phyloP scores from a whole-genome alignment of 768 basidiomycete genomes.

The Neoboletus brunneissimus region DNA sequence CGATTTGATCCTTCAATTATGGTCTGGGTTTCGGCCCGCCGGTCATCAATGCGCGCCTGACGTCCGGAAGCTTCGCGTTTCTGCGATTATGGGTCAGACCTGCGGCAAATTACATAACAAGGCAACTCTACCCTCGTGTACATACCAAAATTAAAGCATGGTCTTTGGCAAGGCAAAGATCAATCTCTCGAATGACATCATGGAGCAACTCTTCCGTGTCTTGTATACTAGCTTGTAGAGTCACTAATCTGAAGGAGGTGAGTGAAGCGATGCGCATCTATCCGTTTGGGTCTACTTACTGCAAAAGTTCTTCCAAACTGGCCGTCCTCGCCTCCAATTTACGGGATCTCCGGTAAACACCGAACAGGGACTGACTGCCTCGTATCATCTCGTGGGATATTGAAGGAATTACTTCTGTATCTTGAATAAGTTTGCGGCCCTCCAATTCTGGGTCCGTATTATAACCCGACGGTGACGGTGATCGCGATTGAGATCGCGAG shows the following conservation, averaged over 20 bases:
- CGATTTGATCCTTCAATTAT: constrained; percentile 44
- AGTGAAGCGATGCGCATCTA: background rate
- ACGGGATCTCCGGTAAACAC: constrained; percentile 23
- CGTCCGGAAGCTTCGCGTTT: constrained; percentile 68
- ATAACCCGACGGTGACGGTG: constrained; percentile 65
- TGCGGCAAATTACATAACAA: constrained; percentile 28
- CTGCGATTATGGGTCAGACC: constrained; percentile 38
- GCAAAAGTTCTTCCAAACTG: constrained; percentile 65
- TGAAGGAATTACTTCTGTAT: constrained; percentile 14
- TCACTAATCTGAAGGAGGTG: constrained; percentile 43
- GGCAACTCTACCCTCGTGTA: constrained; percentile 1
- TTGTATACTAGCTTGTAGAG: constrained; percentile 48
- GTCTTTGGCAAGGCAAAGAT: constrained; percentile 46
- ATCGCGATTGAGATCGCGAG: constrained; percentile 33
- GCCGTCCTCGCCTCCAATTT: constrained; percentile 44
- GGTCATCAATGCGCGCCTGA: constrained; percentile 50
- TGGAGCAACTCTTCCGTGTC: constrained; percentile 50
- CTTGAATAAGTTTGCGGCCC: constrained; percentile 41
- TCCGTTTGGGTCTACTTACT: constrained; percentile 44
- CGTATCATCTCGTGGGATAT: constrained; percentile 21
- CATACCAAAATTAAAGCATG: constrained; percentile 39
- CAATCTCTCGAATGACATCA: constrained; percentile 48
- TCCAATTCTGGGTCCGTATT: constrained; percentile 70
- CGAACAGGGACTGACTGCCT: constrained; percentile 12
- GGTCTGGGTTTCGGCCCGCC: constrained; percentile 41